Base-by-base conservation (phyloP, 2,329 filamentous ascomycete species). In the Talaromyces verruculosus region DNA sequence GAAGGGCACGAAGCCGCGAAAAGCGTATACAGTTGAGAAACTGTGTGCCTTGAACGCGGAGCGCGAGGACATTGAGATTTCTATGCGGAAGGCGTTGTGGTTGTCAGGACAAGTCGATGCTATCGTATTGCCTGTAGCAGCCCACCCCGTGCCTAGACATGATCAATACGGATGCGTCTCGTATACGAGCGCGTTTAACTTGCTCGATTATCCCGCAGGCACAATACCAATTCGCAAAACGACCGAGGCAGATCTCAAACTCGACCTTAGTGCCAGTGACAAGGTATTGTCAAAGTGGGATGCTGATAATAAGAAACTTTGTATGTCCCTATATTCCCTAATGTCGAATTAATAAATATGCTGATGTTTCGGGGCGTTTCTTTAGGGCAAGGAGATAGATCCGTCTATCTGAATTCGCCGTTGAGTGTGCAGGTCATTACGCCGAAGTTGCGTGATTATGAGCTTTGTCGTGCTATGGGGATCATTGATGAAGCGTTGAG, bases 81-180 rank as follows among this genome's bases (percentile, higher is more conserved):
- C 84, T 58, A 84, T 88, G 73, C 63, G 63, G n/a, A 69, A 86
- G 61, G 76, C 82, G 30, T 82, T 89, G 63, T 90, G 88, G 87
- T 81, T 69, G 5, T 65, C 66, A 19, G 39, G 15, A 30, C 19
- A 25, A 43, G 77, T 90, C 7, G 88, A 90, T 77, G 86, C 86
- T 0, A 83, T 90, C 61, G 83, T 90, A 64, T 87, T 84, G 68
- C 88, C 88, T 0, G 80, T 89, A 0, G 87, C 87, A 15, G 87
- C 87, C 1, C 88, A 90, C 73, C 86, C 88, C 0, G 83, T 88
- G 0, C 85, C 87, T 0, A 81, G 83, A 10, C 83, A 88, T 64
- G 88, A 90, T 76, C 78, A 82, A 1, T 90, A 86, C 76, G 88
- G 88, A 72, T 84, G 83, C 0, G 84, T 86, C 0, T 84, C 86